Percentiles rank a stretch among this genome's conserved stretches.
These are phyloP conservation scores for Avena insularis DNA, from an alignment of 176 grass and related monocot species.

Conservation along the genomic window DNA sequence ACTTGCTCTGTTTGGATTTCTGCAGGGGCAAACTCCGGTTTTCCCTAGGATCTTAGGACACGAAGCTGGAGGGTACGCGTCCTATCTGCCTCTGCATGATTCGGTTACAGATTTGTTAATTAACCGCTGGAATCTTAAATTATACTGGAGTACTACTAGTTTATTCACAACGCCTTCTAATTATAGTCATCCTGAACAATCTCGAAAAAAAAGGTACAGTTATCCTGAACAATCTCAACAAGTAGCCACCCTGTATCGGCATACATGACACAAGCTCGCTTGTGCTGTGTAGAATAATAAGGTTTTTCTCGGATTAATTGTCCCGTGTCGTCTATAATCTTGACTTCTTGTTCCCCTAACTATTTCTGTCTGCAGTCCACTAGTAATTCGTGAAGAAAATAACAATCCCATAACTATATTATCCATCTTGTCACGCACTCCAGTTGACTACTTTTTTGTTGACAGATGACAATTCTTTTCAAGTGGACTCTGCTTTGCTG, in stretches of 20 bases:
- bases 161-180: background rate
- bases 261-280: background rate
- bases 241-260: background rate
- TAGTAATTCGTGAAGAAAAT: background rate
- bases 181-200: background rate
- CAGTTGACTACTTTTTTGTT: background rate
- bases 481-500: background rate
- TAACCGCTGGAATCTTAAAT: too few relatives aligned
- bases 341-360: background rate
- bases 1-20: slow-evolving; percentile 7
- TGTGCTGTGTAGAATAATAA: background rate
- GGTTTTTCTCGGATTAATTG: background rate
- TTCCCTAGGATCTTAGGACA: slow-evolving; percentile 91
- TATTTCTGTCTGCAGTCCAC: background rate
- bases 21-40: slow-evolving; percentile 83
- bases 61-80: slow-evolving; percentile 78
- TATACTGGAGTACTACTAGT: too few relatives aligned
- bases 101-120: too few relatives aligned
- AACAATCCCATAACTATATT: too few relatives aligned
- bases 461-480: background rate
- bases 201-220: too few relatives aligned
- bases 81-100: too few relatives aligned
- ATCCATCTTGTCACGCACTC: background rate
- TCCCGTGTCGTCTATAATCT: too few relatives aligned
- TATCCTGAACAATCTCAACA: too few relatives aligned